Evolutionary conservation across 2,329 filamentous ascomycete species (phyloP), one percentile per base, ranked within the genome.

Genomic region (Aspergillus fischeri): DNA sequence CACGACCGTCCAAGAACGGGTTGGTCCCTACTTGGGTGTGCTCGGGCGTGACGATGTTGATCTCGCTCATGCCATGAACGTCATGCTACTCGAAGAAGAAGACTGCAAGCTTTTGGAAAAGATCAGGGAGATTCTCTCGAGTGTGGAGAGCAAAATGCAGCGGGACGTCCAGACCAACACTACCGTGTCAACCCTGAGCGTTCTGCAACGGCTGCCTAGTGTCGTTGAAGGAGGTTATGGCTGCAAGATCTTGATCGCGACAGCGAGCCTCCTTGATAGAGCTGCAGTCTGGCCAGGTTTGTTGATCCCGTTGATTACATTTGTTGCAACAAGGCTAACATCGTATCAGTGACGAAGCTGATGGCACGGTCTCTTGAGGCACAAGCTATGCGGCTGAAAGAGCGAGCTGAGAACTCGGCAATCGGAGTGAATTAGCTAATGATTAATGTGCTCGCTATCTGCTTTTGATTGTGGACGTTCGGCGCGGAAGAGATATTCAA

Each of bases 231-330:
- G 85, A 55, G 92, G 93, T 38, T 94, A 90, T 71, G 92, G 90
- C 27, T 88, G 89, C 60, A 94, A 92, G 77, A 86, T 97, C 50
- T 77, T 97, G 66, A 84, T 90, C 67, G 83, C 94, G 54, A 94
- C 90, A 61, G 90, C 92, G 50, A 89, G 91, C 75, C 89, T 95
- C 82, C 82, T 97, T 61, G 89, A 92, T 64, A 91, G 91, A 75
- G 89, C 91, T 61, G 89, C 90, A 63, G 91, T 96, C 28, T 99
- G 94, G 93, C 92, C 92, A 73, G 88, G 90, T 92, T 78, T 81
- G 86, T 58, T 55, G 20, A 21, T 14, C 11, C 2, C n/a, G 9
- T 32, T 44, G 5, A 44, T 6, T 35, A 51, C 29, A 21, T 28
- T n/a, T 21, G 41, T 53, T 42, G 4, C 17, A 27, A 27, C 41